Evolutionary conservation across 805 yeast genomes (phyloP).

Genomic region (Candida broadrunensis): DNA sequence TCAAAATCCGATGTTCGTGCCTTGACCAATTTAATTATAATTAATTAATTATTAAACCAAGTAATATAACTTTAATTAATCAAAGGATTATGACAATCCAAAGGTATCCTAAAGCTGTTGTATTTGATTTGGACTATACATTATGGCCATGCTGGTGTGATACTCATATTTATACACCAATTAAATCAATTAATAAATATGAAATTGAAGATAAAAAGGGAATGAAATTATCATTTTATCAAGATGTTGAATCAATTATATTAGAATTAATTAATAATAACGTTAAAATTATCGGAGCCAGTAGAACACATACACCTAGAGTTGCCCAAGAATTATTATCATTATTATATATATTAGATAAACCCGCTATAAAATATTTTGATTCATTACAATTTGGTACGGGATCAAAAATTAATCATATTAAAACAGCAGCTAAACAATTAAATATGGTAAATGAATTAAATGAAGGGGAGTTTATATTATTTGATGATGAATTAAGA

Average conservation of each 20-base stretch:
- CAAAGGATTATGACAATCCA: too few species aligned
- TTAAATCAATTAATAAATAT: conserved; percentile 32
- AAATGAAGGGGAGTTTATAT: conserved; percentile 32
- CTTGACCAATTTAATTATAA: too few species aligned
- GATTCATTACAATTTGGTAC: conserved; percentile 70
- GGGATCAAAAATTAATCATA: conserved; percentile 57
- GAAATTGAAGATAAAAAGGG: conserved; percentile 54
- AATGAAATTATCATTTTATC: conserved; percentile 53
- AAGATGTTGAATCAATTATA: conserved; percentile 67
- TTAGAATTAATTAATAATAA: conserved; percentile 44
- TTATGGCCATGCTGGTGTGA: conserved; percentile 87
- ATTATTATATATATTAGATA: conserved; percentile 49
- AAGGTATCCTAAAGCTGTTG: conserved; percentile 47
- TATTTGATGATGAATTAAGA: conserved; percentile 79
- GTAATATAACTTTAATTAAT: too few species aligned
- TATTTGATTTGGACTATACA: conserved; percentile 74
- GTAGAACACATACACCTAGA: conserved; percentile 77
- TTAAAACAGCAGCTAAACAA: conserved; percentile 45
- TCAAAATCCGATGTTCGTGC: too few species aligned
- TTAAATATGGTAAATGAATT: conserved; percentile 50
- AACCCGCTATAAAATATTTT: conserved; percentile 51
- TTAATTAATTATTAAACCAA: too few species aligned
- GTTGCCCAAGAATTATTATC: conserved; percentile 65
- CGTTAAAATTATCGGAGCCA: conserved; percentile 64
- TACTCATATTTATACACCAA: conserved; percentile 62